A percentile compares a stretch with the other conserved stretches of the same genome.
Conservation (phyloP, 1,139 yeast genomes). For the Scheffersomyces parashehatae region DNA sequence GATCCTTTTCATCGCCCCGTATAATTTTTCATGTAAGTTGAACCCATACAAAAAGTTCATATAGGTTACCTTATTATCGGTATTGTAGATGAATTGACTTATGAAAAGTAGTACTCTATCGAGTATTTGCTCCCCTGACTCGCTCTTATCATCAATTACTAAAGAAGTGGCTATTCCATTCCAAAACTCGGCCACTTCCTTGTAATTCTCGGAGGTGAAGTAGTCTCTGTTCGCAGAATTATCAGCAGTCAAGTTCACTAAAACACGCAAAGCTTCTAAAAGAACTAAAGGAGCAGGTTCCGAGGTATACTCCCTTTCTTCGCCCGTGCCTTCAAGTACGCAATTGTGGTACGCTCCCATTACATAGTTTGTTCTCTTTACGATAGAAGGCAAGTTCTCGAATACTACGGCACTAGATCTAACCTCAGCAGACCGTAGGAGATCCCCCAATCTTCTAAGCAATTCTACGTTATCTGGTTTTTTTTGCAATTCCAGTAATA, state of each 20-base stretch:
- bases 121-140: constrained; percentile 2
- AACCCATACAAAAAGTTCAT: constrained; percentile 14
- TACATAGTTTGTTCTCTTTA: too few species aligned
- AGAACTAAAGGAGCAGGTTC: constrained; percentile 1
- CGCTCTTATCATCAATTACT: constrained; percentile 2
- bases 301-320: too few species aligned
- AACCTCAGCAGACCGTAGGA: not conserved
- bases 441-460: not conserved
- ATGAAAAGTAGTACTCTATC: constrained; percentile 25
- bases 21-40: constrained; percentile 9
- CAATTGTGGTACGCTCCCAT: too few species aligned
- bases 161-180: constrained; percentile 3
- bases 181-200: constrained; percentile 24
- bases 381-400: too few species aligned
- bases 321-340: too few species aligned
- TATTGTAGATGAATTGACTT: constrained; percentile 36
- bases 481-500: too few species aligned
- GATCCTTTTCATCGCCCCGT: constrained; percentile 2
- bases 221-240: constrained; percentile 32
- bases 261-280: constrained; percentile 25
- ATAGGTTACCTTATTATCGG: constrained; percentile 19
- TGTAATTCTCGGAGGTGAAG: constrained; percentile 11
- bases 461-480: too few species aligned
- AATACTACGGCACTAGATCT: not conserved
- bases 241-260: constrained; percentile 40